Percentiles rank a stretch among this genome's conserved stretches.
phyloP scores from a whole-genome alignment of 768 basidiomycete species.

The Sarcomyxa edulis region DNA sequence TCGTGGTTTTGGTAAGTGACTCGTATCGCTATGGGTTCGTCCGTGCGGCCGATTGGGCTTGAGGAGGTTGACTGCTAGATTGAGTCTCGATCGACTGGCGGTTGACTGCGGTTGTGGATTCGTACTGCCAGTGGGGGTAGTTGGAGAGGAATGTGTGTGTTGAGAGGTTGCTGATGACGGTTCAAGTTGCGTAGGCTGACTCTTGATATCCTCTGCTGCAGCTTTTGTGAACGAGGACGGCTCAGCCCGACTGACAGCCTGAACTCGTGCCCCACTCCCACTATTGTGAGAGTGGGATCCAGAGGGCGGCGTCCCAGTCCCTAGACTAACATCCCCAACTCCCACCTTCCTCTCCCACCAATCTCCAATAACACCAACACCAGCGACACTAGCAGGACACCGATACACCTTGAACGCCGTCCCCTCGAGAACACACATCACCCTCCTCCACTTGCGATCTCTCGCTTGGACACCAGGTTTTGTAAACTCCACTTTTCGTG shows the following conservation, averaged over 20 bases:
- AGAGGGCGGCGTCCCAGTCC: constrained; percentile 9
- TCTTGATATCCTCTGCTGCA: too few relatives aligned
- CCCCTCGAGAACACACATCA: constrained; percentile 87
- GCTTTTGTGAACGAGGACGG: too few relatives aligned
- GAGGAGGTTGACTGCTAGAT: neutral
- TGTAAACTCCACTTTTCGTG: constrained; percentile 90
- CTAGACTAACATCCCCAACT: constrained; percentile 61
- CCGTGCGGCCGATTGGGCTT: neutral
- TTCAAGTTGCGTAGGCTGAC: too few relatives aligned
- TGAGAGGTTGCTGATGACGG: too few relatives aligned
- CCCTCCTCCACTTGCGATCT: constrained; percentile 89
- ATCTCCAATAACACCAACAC: constrained; percentile 51
- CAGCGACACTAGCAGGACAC: constrained; percentile 34
- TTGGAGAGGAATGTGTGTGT: too few relatives aligned
- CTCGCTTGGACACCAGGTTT: constrained; percentile 80
- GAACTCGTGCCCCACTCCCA: constrained; percentile 1
- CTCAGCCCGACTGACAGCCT: too few relatives aligned
- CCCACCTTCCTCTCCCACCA: constrained; percentile 82
- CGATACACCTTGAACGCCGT: constrained; percentile 81
- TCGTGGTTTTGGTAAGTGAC: neutral
- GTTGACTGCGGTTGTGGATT: too few relatives aligned
- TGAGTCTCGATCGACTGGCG: neutral
- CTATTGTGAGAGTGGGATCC: constrained; percentile 4
- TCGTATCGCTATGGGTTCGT: constrained; percentile 4
- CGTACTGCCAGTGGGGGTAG: too few relatives aligned